A percentile compares a stretch with the other conserved stretches of the same genome.
Conservation (phyloP, 371 early-diverging fungal genomes). For the Nematocida sp. region DNA sequence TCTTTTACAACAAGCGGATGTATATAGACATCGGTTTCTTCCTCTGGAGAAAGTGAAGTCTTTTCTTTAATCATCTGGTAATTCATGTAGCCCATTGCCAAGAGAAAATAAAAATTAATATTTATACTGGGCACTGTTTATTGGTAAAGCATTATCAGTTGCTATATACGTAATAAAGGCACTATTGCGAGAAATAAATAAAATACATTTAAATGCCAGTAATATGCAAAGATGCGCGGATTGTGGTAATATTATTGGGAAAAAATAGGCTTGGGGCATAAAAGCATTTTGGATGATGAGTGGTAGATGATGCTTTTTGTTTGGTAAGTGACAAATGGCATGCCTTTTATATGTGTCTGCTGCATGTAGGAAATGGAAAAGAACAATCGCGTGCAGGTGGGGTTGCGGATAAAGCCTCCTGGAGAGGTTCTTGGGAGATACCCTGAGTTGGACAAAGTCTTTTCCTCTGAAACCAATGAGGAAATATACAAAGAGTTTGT, state of each 20-base stretch:
- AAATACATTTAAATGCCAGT: no score
- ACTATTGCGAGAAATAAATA: no score
- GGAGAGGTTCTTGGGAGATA: background rate
- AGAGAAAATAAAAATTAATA: conserved; percentile 2
- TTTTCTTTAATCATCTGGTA: conserved; percentile 36
- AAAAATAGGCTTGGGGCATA: no score
- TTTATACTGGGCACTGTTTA: no score
- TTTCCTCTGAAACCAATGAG: conserved; percentile 29
- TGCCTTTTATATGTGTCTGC: no score
- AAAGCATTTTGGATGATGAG: no score
- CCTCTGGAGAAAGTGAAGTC: background rate
- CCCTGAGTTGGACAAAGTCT: conserved; percentile 19
- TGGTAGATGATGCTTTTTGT: no score
- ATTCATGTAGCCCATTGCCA: background rate
- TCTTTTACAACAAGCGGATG: conserved; percentile 7
- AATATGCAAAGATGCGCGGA: no score
- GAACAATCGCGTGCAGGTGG: conserved; percentile 32
- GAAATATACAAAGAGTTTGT: conserved; percentile 39
- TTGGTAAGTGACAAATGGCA: no score
- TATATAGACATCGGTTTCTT: conserved; percentile 34
- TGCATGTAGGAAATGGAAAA: conserved; percentile 6
- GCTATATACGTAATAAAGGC: no score
- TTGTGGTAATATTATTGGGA: no score
- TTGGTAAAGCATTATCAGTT: no score
- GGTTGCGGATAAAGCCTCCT: conserved; percentile 35